phyloP scores from a whole-genome alignment of 345 rosid species.

The Eucalyptus marginata region DNA sequence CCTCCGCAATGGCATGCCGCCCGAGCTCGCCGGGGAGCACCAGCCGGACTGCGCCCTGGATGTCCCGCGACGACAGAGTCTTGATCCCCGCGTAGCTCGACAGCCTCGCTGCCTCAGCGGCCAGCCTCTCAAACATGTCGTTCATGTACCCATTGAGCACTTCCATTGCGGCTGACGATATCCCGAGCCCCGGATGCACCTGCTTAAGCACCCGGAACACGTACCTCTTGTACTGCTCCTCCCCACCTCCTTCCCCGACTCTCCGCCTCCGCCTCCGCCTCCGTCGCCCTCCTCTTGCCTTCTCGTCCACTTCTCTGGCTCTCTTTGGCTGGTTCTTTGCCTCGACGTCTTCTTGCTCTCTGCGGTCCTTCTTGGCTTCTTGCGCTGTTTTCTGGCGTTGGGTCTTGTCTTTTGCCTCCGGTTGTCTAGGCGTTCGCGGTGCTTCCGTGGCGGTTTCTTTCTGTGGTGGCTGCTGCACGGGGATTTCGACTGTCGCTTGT shows the following conservation, averaged over 20 bases:
- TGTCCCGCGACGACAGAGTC: slow-evolving; percentile 61
- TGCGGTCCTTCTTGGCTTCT: background rate
- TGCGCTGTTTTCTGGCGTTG: background rate
- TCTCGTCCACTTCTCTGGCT: background rate
- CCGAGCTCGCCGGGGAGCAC: slow-evolving; percentile 77
- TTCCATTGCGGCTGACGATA: slow-evolving; percentile 62
- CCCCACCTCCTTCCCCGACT: background rate
- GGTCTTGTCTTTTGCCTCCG: background rate
- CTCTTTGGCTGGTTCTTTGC: background rate
- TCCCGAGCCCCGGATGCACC: slow-evolving; percentile 58
- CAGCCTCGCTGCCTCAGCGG: slow-evolving; percentile 46
- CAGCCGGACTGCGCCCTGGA: slow-evolving; percentile 53
- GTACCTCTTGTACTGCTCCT: slow-evolving; percentile 45
- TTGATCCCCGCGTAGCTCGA: slow-evolving; percentile 8
- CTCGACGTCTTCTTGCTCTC: background rate
- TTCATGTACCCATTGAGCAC: slow-evolving; percentile 53
- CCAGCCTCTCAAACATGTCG: slow-evolving; percentile 70
- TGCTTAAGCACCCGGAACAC: slow-evolving; percentile 56
- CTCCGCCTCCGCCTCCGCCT: slow-evolving; percentile 6
- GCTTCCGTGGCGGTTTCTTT: background rate
- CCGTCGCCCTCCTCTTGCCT: background rate
- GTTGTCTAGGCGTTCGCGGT: background rate
- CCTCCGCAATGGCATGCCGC: slow-evolving; percentile 66
- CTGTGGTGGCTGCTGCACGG: background rate
- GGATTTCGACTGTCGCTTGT: background rate